Base-by-base conservation (phyloP, 108 stramenopile genomes). In the Epithemia pelagica region DNA sequence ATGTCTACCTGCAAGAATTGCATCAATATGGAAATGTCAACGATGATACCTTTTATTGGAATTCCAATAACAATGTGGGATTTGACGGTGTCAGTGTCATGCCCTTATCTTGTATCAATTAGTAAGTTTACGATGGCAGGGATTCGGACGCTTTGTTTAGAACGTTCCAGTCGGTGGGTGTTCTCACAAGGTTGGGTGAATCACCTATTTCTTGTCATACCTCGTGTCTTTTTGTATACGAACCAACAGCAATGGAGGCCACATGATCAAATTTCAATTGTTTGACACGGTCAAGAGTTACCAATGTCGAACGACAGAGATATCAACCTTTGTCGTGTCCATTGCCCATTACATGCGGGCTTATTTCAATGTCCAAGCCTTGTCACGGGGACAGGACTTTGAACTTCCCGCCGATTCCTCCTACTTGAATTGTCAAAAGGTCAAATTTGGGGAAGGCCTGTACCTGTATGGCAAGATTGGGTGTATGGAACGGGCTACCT, bases 291-390 rank as follows among this genome's bases (percentile, higher is more conserved):
- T 71, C n/a, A 72, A 69, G 25, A 76, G 74, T 22, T 78, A 82
- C 58, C 88, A 89, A 55, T 93, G 92, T 64, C 92, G 83, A 61
- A 82, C 85, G 65, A 52, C 61, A 27, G 76, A 87, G 52, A 69
- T 93, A 27, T 86, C 88, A 37, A 88, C 87, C 25, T 93, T 88
- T 58, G 89, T 93, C 0, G 89, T 93, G 19, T 83, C 81, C 26
- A 89, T 93, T 82, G 88, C 92, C 51, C 92, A 93, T 59, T 93
- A 83, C 65, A 93, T 93, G 92, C 68, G 92, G 28, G 89, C 89
- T 1, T 93, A 90, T 62, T 93, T 90, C 74, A 93, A 93, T 64
- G 77, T 89, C 64, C 78, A 87, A 66, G 92, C 92, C 18, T 70
- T 93, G 64, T 59, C 68, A 18, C 53, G 79, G 32, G 91, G 92